Percentiles rank a stretch among this genome's conserved stretches.
Conservation (phyloP, 2,329 filamentous ascomycete genomes). For the Stachybotrys chartarum region DNA sequence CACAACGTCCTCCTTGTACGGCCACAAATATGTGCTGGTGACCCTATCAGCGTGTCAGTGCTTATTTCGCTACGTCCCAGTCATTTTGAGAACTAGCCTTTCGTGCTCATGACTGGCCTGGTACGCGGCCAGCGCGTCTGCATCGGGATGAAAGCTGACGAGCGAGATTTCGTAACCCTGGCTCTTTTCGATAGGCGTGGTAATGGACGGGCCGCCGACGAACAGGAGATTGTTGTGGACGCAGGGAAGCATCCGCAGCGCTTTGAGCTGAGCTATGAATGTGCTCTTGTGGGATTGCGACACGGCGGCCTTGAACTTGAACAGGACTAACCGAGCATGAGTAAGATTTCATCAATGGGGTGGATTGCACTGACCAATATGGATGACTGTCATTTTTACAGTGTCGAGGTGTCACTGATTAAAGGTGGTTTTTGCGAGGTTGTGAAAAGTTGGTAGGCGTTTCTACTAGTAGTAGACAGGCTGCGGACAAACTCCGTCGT, state of each 20-base stretch:
- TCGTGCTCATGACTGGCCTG: constrained; percentile 46
- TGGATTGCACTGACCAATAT: background rate
- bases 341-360: background rate
- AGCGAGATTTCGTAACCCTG: constrained; percentile 46
- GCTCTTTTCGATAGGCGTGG: constrained; percentile 41
- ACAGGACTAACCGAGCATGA: constrained; percentile 29
- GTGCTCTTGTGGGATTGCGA: constrained; percentile 31
- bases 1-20: constrained; percentile 43
- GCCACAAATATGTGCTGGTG: constrained; percentile 42
- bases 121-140: constrained; percentile 38
- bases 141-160: constrained; percentile 41
- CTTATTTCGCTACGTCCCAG: background rate
- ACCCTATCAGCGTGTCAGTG: constrained; percentile 27
- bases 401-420: too few relatives aligned
- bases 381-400: background rate
- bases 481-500: too few relatives aligned
- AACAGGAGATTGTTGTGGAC: constrained; percentile 40
- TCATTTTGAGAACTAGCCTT: constrained; percentile 18
- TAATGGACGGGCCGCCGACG: constrained; percentile 46
- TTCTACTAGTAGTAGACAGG: too few relatives aligned
- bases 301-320: constrained; percentile 39
- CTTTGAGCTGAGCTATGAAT: constrained; percentile 39
- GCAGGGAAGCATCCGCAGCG: constrained; percentile 38
- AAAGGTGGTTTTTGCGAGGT: too few relatives aligned
- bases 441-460: too few relatives aligned